Conservation (phyloP, 2,329 filamentous ascomycete species). For the Microsporum ferrugineum region DNA sequence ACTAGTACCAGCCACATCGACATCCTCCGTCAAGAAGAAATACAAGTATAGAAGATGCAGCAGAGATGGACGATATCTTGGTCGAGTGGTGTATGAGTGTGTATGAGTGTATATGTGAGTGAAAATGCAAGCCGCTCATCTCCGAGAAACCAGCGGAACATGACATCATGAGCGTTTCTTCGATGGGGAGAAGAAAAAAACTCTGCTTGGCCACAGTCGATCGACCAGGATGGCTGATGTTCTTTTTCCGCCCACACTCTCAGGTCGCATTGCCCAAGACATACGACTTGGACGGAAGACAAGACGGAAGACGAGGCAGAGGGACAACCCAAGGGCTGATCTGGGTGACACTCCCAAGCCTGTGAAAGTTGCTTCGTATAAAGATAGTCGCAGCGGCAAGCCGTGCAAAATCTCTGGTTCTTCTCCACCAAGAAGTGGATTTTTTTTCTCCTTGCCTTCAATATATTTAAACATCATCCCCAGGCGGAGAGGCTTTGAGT, state of each 20-base stretch:
- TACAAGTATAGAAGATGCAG: no score
- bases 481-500: neutral
- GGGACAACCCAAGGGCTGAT: neutral
- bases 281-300: no score
- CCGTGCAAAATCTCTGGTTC: neutral
- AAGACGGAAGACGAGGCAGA: neutral
- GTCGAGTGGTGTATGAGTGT: no score
- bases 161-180: neutral
- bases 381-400: neutral
- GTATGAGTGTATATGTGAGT: no score
- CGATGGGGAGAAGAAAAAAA: neutral
- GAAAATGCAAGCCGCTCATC: conserved; percentile 4
- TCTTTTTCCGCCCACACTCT: neutral
- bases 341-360: neutral
- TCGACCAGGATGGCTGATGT: neutral
- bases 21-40: no score
- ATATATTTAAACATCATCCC: neutral
- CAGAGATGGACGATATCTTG: no score
- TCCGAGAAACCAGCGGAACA: neutral
- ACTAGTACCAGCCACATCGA: no score
- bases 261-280: neutral
- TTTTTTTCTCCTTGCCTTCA: neutral
- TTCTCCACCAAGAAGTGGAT: neutral
- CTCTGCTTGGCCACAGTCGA: neutral
- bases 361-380: neutral